These are phyloP conservation scores for Lactuca sativa DNA, from an alignment of 129 eudicot species.

Conservation along the genomic window DNA sequence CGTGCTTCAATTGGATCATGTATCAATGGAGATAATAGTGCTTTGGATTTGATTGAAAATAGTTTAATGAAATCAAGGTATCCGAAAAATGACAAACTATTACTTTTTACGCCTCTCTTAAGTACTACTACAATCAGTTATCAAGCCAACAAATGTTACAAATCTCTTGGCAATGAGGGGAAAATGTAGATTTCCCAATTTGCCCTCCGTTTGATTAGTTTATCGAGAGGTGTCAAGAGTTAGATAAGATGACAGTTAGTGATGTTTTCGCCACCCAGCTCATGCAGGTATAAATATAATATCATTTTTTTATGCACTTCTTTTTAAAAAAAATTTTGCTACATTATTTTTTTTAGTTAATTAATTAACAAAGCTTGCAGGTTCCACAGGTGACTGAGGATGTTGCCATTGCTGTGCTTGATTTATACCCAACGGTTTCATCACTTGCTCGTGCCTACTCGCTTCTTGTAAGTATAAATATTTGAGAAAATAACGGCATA, in stretches of 20 bases:
- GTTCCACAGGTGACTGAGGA: slow-evolving; percentile 97
- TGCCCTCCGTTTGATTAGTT: slow-evolving; percentile 68
- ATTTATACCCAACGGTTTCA: slow-evolving; percentile 74
- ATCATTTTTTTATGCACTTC: not conserved
- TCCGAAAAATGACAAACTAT: no score
- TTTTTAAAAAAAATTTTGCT: not conserved
- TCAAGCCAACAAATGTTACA: no score
- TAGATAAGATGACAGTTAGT: slow-evolving; percentile 80
- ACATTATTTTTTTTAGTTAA: not conserved
- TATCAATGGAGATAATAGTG: no score
- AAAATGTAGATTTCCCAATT: slow-evolving; percentile 24
- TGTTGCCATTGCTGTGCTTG: slow-evolving; percentile 76
- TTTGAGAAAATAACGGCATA: no score
- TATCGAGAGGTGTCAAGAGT: slow-evolving; percentile 65
- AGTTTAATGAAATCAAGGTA: no score
- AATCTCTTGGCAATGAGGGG: slow-evolving; percentile 35
- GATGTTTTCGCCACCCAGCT: slow-evolving; percentile 93
- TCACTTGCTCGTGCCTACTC: slow-evolving; percentile 85
- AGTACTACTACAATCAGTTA: no score
- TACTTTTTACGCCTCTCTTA: no score
- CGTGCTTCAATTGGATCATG: no score
- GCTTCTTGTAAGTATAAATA: slow-evolving; percentile 49
- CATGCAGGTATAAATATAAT: slow-evolving; percentile 63
- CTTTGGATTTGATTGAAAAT: no score
- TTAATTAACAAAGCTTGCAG: slow-evolving; percentile 36